Evolutionary conservation across 176 grass and related monocot genomes (phyloP), one percentile per base, ranked within the genome.

Genomic region (Sorghum bicolor): DNA sequence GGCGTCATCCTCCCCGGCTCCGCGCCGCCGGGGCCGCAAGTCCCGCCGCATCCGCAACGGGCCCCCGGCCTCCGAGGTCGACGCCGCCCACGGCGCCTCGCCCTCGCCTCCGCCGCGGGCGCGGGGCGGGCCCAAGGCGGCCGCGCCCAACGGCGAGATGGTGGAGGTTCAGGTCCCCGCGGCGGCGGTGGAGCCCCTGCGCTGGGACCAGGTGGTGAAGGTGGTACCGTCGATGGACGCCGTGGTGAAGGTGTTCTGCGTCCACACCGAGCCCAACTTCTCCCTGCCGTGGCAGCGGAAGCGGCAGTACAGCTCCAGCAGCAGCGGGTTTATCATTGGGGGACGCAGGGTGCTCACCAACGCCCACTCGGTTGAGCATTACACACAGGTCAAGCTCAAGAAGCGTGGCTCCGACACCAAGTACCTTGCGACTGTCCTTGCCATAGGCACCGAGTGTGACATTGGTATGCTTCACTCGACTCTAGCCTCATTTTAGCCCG

Each of bases 211-310:
- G 80, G 93, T 93, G 31, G 93, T 77, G 36, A 89, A 41, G 82
- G 96, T 90, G 12, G 32, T 90, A 79, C 96, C 96, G 6, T 95
- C 96, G 48, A 98, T 95, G 96, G 96, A 94, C 8, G 91, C 96
- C 8, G 96, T 98, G 22, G 96, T 98, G 5, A 98, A 98, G 93
- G 96, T 98, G 34, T 98, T 98, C 85, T 98, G 96, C 44, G 91
- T 93, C 48, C 93, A 95, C 68, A 95, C 96, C 10, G 96, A 98
- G 85, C 96, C 96, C 5, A 94, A 95, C 79, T 98, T 98, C 85
- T 98, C 96, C 10, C 74, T 98, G 76, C 96, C 96, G 0, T 98
- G 96, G 96, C 96, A 95, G 89, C 86, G 91, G 82, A 98, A 95
- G 89, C 73, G 93, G 16, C 96, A 98, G 44, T 98, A 95, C 60